Conservation (phyloP, 371 early-diverging fungal genomes). For the Zancudomyces culisetae region DNA sequence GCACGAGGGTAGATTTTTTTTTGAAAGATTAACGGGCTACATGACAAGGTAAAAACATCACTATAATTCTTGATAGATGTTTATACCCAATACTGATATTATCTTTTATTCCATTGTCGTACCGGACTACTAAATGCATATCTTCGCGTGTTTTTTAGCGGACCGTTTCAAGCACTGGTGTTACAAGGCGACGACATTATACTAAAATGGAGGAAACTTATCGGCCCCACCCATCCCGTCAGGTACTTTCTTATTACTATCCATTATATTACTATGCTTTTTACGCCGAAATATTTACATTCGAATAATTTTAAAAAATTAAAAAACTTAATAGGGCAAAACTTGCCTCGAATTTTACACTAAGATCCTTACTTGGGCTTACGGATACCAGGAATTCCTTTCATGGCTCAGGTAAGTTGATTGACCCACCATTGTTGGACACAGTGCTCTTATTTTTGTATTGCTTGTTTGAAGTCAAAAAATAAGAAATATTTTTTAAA, state of each 20-base stretch:
- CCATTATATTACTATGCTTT: not conserved
- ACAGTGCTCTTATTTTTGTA: not conserved
- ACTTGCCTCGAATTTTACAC: conserved; percentile 31
- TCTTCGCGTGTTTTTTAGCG: conserved; percentile 4
- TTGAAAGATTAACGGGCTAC: conserved; percentile 38
- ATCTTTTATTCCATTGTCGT: too few species aligned
- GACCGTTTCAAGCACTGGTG: conserved; percentile 46
- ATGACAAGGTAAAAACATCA: conserved; percentile 40
- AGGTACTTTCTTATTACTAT: conserved; percentile 20
- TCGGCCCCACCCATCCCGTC: conserved; percentile 56
- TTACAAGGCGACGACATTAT: conserved; percentile 45
- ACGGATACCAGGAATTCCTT: conserved; percentile 69
- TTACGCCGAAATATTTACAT: not conserved
- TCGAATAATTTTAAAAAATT: too few species aligned
- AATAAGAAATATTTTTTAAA: not conserved
- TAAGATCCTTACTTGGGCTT: conserved; percentile 52
- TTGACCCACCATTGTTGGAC: too few species aligned
- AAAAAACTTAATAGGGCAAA: conserved; percentile 40
- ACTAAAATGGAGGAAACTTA: conserved; percentile 40
- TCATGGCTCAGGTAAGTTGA: conserved; percentile 37
- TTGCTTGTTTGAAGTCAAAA: not conserved
- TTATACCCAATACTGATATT: too few species aligned
- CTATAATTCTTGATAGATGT: too few species aligned
- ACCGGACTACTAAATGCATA: too few species aligned
- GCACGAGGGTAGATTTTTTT: conserved; percentile 47